These are phyloP conservation scores for Rhizophora mangle DNA, from an alignment of 345 rosid species.

Conservation along the genomic window DNA sequence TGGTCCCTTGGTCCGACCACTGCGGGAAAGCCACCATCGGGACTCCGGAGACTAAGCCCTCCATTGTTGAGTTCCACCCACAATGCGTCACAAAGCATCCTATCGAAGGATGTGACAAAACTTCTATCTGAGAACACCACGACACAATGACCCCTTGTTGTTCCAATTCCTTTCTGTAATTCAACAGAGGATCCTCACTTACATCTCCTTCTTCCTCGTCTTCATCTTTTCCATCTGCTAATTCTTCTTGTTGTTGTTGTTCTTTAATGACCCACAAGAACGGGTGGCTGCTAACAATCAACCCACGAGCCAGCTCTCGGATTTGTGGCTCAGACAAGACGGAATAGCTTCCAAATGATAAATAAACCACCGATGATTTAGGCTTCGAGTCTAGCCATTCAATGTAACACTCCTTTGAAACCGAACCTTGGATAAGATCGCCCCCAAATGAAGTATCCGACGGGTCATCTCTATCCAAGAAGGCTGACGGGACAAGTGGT, in stretches of 20 bases:
- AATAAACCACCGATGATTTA: conserved; percentile 35
- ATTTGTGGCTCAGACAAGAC: conserved; percentile 41
- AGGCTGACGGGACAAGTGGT: conserved; percentile 9
- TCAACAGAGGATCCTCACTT: conserved; percentile 7
- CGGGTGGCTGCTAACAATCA: conserved; percentile 30
- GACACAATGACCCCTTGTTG: conserved; percentile 8
- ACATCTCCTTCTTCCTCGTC: conserved; percentile 21
- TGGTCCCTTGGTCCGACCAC: conserved; percentile 9
- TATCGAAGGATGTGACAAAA: conserved; percentile 1
- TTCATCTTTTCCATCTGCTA: conserved; percentile 23
- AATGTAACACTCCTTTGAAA: conserved; percentile 21
- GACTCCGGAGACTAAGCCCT: conserved; percentile 11
- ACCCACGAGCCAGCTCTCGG: conserved; percentile 43
- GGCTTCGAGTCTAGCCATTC: conserved; percentile 45
- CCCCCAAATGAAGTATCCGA: conserved; percentile 29
- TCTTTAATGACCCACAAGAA: conserved; percentile 58
- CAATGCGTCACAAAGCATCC: conserved; percentile 15
- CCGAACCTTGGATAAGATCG: conserved; percentile 24
- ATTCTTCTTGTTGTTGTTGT: background rate
- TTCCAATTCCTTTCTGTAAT: background rate
- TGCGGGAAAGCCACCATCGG: conserved; percentile 20
- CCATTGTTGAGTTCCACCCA: conserved; percentile 20
- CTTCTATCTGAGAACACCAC: conserved; percentile 20
- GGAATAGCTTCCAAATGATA: conserved; percentile 55
- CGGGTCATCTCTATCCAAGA: conserved; percentile 21